Evolutionary conservation across 192 early-diverging fungal genomes (phyloP), one percentile per base, ranked within the genome.

Genomic region (Entomortierella beljakovae): DNA sequence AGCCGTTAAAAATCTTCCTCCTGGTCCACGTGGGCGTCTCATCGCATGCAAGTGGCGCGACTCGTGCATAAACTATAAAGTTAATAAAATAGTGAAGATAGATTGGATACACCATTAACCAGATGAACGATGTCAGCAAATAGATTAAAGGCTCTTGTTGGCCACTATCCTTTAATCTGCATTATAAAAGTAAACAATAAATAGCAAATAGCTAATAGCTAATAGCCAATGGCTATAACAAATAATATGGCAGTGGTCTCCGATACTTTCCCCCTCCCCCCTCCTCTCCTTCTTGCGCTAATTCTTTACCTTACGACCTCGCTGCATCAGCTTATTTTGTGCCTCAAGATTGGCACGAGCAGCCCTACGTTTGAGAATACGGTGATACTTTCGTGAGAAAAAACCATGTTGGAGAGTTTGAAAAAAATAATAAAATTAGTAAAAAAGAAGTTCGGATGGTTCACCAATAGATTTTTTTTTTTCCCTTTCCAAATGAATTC

Each of bases 11-110:
- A 99, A 99, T 38, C 98, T 83, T 25, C 98, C 98, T 16, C 97
- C 98, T 3, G 97, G 97, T 29, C 98, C 98, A 58, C 98, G 89
- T 61, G 96, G 96, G 38, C 98, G 87, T 42, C 96, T 86, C 94
- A 99, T 94, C 5, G 98, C 98, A 80, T 99, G 98, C 58, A 90
- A 88, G 70, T 99, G 98, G 61, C 98, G 89, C 34, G 95, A 97
- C 82, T 99, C 97, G 81, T 99, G 98, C 57, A 98, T 85, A 83
- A 98, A 99, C 25, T 93, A 92, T 88, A 56, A 70, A 57, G 42
- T 63, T 56, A 57, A 65, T 60, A 48, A 46, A n/a, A 46, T 46
- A 20, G 15, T 20, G 43, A 46, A 46, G 43, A 46, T 46, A 46
- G 43, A 46, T 46, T 46, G 43, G 43, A 46, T 20, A 46, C 6